A percentile compares a stretch with the other conserved stretches of the same genome.
Conservation (phyloP, 1,284 basidiomycete species). For the Coniferiporia sulphurascens region DNA sequence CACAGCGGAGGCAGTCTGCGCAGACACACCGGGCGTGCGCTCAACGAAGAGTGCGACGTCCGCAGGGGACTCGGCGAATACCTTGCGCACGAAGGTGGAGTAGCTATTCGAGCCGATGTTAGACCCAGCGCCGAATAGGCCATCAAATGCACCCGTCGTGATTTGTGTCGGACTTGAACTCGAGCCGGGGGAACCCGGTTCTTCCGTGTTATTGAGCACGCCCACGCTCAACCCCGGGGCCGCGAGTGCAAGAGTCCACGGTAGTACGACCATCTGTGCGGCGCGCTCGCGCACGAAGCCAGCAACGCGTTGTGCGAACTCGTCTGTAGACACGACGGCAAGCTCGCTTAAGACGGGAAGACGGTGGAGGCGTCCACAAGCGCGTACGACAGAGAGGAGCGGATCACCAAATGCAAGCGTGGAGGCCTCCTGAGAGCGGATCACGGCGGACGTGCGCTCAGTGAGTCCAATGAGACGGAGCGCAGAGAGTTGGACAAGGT, state of each 20-base stretch:
- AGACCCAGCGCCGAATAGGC: slow-evolving; percentile 10
- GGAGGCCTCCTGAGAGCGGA: slow-evolving; percentile 73
- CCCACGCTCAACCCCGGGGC: background rate
- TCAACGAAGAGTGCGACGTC: slow-evolving; percentile 86
- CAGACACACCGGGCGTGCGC: slow-evolving; percentile 33
- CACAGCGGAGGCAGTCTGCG: background rate
- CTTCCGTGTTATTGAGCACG: slow-evolving; percentile 18
- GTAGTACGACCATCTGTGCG: slow-evolving; percentile 76
- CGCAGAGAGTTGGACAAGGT: slow-evolving; percentile 53
- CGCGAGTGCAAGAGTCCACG: slow-evolving; percentile 48
- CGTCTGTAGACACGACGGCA: slow-evolving; percentile 59
- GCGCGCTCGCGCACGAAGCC: slow-evolving; percentile 53
- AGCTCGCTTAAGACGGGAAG: slow-evolving; percentile 67
- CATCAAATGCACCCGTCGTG: slow-evolving; percentile 28
- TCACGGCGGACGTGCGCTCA: slow-evolving; percentile 80
- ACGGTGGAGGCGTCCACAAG: slow-evolving; percentile 74
- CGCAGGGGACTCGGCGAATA: slow-evolving; percentile 61
- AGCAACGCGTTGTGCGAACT: slow-evolving; percentile 66
- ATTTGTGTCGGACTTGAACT: background rate
- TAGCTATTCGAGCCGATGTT: slow-evolving; percentile 45
- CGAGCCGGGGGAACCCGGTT: background rate
- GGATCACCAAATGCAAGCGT: slow-evolving; percentile 72
- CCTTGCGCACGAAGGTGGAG: slow-evolving; percentile 74
- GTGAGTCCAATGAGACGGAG: slow-evolving; percentile 88
- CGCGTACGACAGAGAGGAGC: slow-evolving; percentile 74